Evolutionary conservation across 352 stramenopile species (phyloP).

Genomic region (Lagenidium giganteum): DNA sequence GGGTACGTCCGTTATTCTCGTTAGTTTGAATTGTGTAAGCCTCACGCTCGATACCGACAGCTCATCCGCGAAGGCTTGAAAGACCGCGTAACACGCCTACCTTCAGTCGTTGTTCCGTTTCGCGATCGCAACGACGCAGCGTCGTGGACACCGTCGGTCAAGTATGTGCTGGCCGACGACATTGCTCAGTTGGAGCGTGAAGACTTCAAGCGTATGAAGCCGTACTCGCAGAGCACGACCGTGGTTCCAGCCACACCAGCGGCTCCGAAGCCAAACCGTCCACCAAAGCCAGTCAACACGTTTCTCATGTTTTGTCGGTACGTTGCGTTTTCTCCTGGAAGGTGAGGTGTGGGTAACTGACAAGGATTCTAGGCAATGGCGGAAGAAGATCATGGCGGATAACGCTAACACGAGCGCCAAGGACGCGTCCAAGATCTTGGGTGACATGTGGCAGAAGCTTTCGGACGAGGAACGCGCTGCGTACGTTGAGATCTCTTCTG

Average conservation of each 20-base stretch:
- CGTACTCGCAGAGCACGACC: slow-evolving; percentile 47
- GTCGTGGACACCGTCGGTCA: slow-evolving; percentile 61
- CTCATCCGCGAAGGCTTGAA: slow-evolving; percentile 69
- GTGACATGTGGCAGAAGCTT: slow-evolving; percentile 84
- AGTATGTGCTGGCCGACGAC: slow-evolving; percentile 72
- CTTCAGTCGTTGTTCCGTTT: slow-evolving; percentile 46
- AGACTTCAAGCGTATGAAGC: slow-evolving; percentile 77
- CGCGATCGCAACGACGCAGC: slow-evolving; percentile 58
- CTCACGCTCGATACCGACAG: too few species aligned
- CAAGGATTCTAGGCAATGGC: slow-evolving; percentile 35
- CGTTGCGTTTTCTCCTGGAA: not conserved
- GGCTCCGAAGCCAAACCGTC: slow-evolving; percentile 50
- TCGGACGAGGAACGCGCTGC: slow-evolving; percentile 66
- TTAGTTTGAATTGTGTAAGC: not conserved
- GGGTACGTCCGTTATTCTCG: slow-evolving; percentile 22
- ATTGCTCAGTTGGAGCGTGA: slow-evolving; percentile 67
- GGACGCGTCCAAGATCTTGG: slow-evolving; percentile 76
- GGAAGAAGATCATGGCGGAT: slow-evolving; percentile 78
- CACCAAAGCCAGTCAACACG: slow-evolving; percentile 79
- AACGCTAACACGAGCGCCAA: slow-evolving; percentile 71
- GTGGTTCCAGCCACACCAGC: slow-evolving; percentile 19
- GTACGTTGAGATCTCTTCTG: not conserved
- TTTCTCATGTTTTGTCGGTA: slow-evolving; percentile 82
- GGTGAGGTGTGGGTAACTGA: not conserved
- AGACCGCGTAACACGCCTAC: slow-evolving; percentile 49